A percentile compares a stretch with the other conserved stretches of the same genome.
phyloP scores from a whole-genome alignment of 306 rosid genomes.

The Begonia fuchsioides region DNA sequence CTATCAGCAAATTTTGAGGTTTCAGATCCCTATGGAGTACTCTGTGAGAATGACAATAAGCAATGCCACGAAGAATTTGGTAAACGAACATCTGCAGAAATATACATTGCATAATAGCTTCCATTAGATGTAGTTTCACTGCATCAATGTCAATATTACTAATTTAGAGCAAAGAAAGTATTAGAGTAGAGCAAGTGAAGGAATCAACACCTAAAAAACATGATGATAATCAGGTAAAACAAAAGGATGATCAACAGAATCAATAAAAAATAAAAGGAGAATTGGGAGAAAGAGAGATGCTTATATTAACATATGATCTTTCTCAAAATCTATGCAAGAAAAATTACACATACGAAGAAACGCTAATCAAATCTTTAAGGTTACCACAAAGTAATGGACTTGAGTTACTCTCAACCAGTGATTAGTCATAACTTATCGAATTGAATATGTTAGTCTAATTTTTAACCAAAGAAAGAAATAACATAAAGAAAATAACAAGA shows the following conservation, averaged over 20 bases:
- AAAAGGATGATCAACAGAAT: no score
- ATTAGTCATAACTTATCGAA: no score
- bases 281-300: no score
- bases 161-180: not conserved
- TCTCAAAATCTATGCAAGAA: no score
- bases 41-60: conserved; percentile 96
- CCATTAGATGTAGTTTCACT: conserved; percentile 8
- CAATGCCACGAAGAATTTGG: conserved; percentile 98
- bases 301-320: no score
- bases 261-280: no score
- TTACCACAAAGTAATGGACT: no score
- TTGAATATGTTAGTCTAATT: no score
- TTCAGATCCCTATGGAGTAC: conserved; percentile 98
- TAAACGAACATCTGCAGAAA: conserved; percentile 87
- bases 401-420: no score
- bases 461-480: not conserved
- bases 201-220: not conserved
- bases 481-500: not conserved
- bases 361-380: no score
- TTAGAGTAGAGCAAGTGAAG: conserved; percentile 6
- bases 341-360: no score
- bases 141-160: conserved; percentile 7
- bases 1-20: conserved; percentile 94
- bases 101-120: conserved; percentile 9
- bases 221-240: not conserved